Conservation (phyloP, 148 eudicot species). For the Rhododendron simsii region DNA sequence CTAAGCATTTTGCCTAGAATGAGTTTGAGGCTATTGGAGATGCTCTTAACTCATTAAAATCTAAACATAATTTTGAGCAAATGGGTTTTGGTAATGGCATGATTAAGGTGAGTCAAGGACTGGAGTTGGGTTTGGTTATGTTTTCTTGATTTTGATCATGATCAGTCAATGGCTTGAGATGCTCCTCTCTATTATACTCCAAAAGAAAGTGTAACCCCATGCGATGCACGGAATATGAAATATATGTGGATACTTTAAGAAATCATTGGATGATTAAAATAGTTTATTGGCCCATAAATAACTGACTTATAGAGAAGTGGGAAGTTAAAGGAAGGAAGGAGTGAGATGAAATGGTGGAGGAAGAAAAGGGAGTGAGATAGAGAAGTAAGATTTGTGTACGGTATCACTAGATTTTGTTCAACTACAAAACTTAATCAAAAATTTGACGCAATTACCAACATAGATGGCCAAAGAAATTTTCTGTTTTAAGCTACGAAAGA, state of each 20-base stretch:
- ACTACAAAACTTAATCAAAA: neutral
- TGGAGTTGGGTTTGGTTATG: neutral
- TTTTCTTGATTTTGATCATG: neutral
- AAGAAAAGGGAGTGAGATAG: no score
- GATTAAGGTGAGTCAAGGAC: neutral
- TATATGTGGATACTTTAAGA: neutral
- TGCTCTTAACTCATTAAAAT: neutral
- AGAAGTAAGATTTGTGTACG: neutral
- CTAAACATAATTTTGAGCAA: neutral
- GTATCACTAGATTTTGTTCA: neutral
- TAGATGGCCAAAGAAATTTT: neutral
- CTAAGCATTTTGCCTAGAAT: no score
- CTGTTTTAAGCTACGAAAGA: neutral
- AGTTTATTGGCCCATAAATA: no score
- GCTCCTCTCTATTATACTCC: neutral
- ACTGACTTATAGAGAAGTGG: no score
- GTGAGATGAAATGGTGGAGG: no score
- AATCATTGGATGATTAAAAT: no score
- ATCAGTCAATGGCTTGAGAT: neutral
- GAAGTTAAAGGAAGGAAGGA: no score
- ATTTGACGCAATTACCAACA: neutral
- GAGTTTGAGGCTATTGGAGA: no score
- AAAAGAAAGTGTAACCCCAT: neutral
- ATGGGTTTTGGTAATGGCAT: neutral
- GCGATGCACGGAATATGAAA: neutral